Evolutionary conservation across 768 basidiomycete genomes (phyloP).

Genomic region (Heimioporus sp.): DNA sequence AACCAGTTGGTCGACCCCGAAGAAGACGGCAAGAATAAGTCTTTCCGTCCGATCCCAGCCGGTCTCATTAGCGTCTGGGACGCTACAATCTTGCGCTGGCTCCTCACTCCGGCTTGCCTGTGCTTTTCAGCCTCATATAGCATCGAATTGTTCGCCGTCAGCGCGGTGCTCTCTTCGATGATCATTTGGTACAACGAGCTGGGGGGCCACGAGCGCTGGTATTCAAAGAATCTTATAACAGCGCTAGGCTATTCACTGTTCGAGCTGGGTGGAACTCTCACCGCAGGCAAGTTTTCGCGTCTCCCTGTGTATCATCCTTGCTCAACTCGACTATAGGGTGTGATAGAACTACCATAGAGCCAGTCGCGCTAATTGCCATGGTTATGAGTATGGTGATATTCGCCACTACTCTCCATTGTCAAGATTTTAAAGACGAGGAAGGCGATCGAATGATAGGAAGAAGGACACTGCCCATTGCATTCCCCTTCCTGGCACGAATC

Average conservation of each 20-base stretch:
- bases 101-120: slow-evolving; percentile 35
- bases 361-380: slow-evolving; percentile 28
- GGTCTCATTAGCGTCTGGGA: slow-evolving; percentile 38
- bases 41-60: slow-evolving; percentile 45
- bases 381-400: slow-evolving; percentile 32
- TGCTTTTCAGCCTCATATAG: slow-evolving; percentile 36
- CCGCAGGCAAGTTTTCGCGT: slow-evolving; percentile 29
- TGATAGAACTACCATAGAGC: slow-evolving; percentile 22
- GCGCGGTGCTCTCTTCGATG: slow-evolving; percentile 25
- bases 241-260: slow-evolving; percentile 38
- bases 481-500: slow-evolving; percentile 31
- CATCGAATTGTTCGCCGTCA: slow-evolving; percentile 31
- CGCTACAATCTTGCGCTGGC: slow-evolving; percentile 38
- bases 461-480: slow-evolving; percentile 43
- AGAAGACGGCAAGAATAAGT: slow-evolving; percentile 45
- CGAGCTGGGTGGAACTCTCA: slow-evolving; percentile 36
- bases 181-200: slow-evolving; percentile 40
- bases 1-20: slow-evolving; percentile 41
- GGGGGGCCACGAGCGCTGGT: slow-evolving; percentile 27
- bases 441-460: slow-evolving; percentile 41
- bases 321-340: slow-evolving; percentile 19
- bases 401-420: slow-evolving; percentile 34
- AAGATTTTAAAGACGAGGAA: slow-evolving; percentile 41
- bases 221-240: slow-evolving; percentile 34
- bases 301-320: not conserved